Base-by-base conservation (phyloP, 345 rosid genomes). In the Bretschneidera sinensis region DNA sequence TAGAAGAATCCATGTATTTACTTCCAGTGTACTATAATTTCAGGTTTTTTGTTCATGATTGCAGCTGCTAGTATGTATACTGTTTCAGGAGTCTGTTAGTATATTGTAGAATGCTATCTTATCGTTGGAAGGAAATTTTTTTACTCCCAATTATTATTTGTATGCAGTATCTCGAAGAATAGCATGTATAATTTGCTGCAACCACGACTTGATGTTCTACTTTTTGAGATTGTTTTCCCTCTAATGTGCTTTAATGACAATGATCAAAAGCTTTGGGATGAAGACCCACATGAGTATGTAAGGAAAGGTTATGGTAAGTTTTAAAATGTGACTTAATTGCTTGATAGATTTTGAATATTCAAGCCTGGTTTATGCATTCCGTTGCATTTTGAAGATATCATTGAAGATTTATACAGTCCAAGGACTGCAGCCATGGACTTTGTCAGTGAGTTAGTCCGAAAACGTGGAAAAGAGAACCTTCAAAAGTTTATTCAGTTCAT, bases 211-310 rank as follows among this genome's bases (percentile, higher is more conserved):
- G 96, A 88, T 75, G 81, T 79, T 76, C 96, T 95, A 57, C 91
- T 95, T 48, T 91, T 88, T 81, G 99, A 95, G 84, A 85, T 95
- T 62, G 86, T 95, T 71, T 95, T 91, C 61, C 99, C 99, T 51
- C 92, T 95, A 43, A 84, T 91, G 96, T 95, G 99, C 82, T 95
- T 95, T 76, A 89, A 75, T 80, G 99, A 95, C 75, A 65, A 76
- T 78, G 99, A 95, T 81, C 98, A 95, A 79, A 82, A 85, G 74
- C 99, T 95, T 65, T 95, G 99, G 99, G 99, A 88, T 58, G 99
- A 95, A 80, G 99, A 95, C 64, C 96, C 99, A 13, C 98, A 95
- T 67, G 99, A 95, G 77, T 95, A 95, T 75, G 99, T 95, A 70
- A 87, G 99, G 81, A 95, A 95, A 77, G 99, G 99, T 34, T 95